Base-by-base conservation (phyloP, 108 stramenopile species). In the Cyclostephanos tholiformis region DNA sequence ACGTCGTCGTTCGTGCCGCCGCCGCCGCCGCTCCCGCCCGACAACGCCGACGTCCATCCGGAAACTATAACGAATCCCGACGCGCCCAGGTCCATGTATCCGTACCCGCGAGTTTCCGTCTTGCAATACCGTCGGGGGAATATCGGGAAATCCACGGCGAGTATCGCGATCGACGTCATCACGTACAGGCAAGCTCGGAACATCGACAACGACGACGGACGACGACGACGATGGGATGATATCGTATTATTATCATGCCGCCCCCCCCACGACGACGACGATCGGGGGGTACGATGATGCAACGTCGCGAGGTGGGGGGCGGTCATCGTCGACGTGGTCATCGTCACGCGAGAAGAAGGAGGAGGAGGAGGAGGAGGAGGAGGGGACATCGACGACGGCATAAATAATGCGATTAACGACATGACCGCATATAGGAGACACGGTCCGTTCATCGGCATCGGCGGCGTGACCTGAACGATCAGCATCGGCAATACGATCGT, bases 81-180 rank as follows among this genome's bases (percentile, higher is more conserved):
- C 6, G 95, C 96, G 32, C 98, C 98, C 14, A 98, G 56, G 82
- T 99, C 98, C 98, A 99, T 99, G 58, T 97, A 84, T 0, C 97
- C 91, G 56, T 93, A 95, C 38, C 98, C 98, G 38, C 65, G 22
- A 5, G 74, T 58, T 84, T 98, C 97, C 4, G 97, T 97, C 79
- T 99, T 99, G 67, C 82, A 92, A 80, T 92, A 97, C 29, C 90
- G 82, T 26, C 98, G 86, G 8, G 98, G 98, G 74, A 98, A 98
- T 25, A 97, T 62, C 25, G 82, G 90, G 75, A 97, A 98, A 44
- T 97, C 97, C 0, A 97, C 96, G 11, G 96, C 95, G 29, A 97
- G 76, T 36, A 97, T 97, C 41, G 95, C 95, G 49, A 95, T 77
- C 67, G 92, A 90, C 9, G 97, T 98, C 72, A 96, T 44, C 46